Conservation (phyloP, 495 filamentous ascomycete genomes). For the Amorphotheca resinae region DNA sequence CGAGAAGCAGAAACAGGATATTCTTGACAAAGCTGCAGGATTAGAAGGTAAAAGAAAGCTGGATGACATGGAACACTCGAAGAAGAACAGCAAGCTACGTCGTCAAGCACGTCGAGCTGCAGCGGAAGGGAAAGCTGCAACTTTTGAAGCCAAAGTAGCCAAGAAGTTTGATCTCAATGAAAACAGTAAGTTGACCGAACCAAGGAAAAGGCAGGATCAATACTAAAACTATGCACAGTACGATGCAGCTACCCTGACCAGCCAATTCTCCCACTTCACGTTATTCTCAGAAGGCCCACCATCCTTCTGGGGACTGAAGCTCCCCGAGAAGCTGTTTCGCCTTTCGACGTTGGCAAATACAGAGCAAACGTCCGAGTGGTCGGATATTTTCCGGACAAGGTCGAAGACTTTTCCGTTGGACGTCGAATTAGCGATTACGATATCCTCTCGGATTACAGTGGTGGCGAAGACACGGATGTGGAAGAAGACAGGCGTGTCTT, state of each 20-base stretch:
- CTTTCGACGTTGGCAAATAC: slow-evolving; percentile 69
- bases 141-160: slow-evolving; percentile 23
- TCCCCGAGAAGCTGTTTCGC: slow-evolving; percentile 34
- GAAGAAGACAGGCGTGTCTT: slow-evolving; percentile 20
- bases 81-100: slow-evolving; percentile 17
- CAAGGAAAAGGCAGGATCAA: too few species aligned
- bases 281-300: slow-evolving; percentile 35
- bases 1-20: slow-evolving; percentile 31
- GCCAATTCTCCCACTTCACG: slow-evolving; percentile 29
- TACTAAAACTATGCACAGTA: slow-evolving; percentile 21
- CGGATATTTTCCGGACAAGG: slow-evolving; percentile 59
- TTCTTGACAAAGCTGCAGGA: slow-evolving; percentile 1
- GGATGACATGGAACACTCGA: slow-evolving; percentile 21
- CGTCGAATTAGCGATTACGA: slow-evolving; percentile 32
- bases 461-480: slow-evolving; percentile 24
- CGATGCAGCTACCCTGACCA: slow-evolving; percentile 32
- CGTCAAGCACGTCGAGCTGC: slow-evolving; percentile 17
- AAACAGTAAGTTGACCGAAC: slow-evolving; percentile 25
- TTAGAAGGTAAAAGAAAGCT: slow-evolving; percentile 14
- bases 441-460: slow-evolving; percentile 33
- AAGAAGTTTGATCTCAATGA: slow-evolving; percentile 19
- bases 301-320: slow-evolving; percentile 23
- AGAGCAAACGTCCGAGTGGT: slow-evolving; percentile 56
- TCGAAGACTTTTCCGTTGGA: slow-evolving; percentile 62
- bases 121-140: slow-evolving; percentile 21